phyloP scores from a whole-genome alignment of 257 asterid genomes.

The Linaria vulgaris region DNA sequence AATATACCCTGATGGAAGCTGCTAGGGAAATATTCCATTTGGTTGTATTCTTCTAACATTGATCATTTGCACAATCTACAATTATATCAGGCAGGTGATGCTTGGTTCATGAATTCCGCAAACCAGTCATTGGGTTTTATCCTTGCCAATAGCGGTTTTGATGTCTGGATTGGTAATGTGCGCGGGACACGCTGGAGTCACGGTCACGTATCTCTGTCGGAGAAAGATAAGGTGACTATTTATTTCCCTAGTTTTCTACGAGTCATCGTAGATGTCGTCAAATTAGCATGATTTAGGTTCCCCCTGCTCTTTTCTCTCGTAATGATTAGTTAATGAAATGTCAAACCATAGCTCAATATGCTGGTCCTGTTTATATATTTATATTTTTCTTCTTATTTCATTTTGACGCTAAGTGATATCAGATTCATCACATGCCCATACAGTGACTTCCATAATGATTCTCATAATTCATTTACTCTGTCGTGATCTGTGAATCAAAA shows the following conservation, averaged over 20 bases:
- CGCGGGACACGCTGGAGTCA: constrained; percentile 99
- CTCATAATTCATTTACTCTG: not conserved
- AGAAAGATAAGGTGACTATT: constrained; percentile 57
- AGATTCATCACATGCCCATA: not conserved
- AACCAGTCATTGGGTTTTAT: constrained; percentile 85
- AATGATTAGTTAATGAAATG: constrained; percentile 9
- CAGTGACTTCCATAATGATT: not conserved
- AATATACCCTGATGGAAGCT: not conserved
- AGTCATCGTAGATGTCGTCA: not conserved
- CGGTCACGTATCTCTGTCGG: constrained; percentile 74
- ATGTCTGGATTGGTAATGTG: constrained; percentile 98
- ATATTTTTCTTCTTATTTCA: not conserved
- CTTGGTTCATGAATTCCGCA: constrained; percentile 87
- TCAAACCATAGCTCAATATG: constrained; percentile 6
- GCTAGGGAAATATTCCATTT: not conserved
- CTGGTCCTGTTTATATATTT: not conserved
- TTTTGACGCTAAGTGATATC: not conserved
- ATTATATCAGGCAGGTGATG: constrained; percentile 85
- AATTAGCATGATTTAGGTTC: not conserved
- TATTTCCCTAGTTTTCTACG: constrained; percentile 1
- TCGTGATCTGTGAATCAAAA: not conserved
- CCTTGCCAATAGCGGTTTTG: constrained; percentile 89
- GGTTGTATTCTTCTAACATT: constrained; percentile 15
- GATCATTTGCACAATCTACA: constrained; percentile 14
- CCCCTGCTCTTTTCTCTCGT: not conserved